Percentiles rank a stretch among this genome's conserved stretches.
Evolutionary conservation across 1,139 yeast species (phyloP).

Genomic region (Hanseniaspora sp.): DNA sequence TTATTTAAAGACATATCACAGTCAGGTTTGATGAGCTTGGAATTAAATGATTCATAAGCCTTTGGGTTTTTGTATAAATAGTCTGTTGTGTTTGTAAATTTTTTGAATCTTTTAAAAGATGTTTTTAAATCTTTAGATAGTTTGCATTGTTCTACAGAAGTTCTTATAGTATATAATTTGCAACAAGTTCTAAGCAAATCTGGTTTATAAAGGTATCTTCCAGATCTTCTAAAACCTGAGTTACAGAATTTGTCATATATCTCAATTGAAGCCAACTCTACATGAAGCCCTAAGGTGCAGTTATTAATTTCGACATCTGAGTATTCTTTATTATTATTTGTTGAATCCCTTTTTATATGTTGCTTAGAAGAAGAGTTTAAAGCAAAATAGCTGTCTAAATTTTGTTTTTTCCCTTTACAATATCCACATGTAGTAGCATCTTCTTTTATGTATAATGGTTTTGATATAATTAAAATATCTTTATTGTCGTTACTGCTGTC

Average conservation of each 20-base stretch:
- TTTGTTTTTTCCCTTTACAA: slow-evolving; percentile 42
- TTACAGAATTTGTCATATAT: slow-evolving; percentile 58
- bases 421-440: slow-evolving; percentile 45
- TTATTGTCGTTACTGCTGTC: slow-evolving; percentile 17
- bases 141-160: slow-evolving; percentile 38
- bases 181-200: slow-evolving; percentile 70
- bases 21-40: slow-evolving; percentile 1
- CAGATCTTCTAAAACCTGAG: slow-evolving; percentile 71
- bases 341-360: neutral
- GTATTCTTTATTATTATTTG: neutral
- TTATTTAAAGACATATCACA: neutral
- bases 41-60: slow-evolving; percentile 4
- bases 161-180: slow-evolving; percentile 68
- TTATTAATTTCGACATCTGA: slow-evolving; percentile 22
- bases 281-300: slow-evolving; percentile 40
- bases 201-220: slow-evolving; percentile 59
- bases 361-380: slow-evolving; percentile 28
- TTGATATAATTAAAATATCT: slow-evolving; percentile 25
- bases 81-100: slow-evolving; percentile 19
- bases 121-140: slow-evolving; percentile 59
- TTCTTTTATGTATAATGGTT: slow-evolving; percentile 32
- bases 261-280: slow-evolving; percentile 38
- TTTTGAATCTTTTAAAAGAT: slow-evolving; percentile 50
- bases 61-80: slow-evolving; percentile 16
- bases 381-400: slow-evolving; percentile 31